Percentiles rank a stretch among this genome's conserved stretches.
Evolutionary conservation across 2,329 filamentous ascomycete genomes (phyloP).

Genomic region (Trichoderma aggressivum): DNA sequence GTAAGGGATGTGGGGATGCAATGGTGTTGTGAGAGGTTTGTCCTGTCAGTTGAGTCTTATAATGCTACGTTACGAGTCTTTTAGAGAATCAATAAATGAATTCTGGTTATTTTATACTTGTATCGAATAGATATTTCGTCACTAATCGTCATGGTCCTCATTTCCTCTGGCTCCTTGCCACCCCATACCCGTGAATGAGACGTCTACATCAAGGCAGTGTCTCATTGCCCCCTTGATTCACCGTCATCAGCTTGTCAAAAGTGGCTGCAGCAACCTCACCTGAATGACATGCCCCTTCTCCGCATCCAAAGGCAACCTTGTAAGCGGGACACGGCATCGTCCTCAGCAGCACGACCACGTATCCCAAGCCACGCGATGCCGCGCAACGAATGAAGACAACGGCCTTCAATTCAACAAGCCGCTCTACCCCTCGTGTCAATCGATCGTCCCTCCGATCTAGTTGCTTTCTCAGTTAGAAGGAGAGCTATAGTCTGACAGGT

Average conservation of each 20-base stretch:
- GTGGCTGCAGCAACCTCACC: background rate
- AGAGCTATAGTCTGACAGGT: conserved; percentile 9
- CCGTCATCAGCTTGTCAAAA: background rate
- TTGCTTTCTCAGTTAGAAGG: background rate
- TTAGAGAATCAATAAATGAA: background rate
- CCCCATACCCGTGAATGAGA: background rate
- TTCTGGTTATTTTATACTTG: background rate
- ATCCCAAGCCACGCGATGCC: background rate
- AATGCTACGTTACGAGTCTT: background rate
- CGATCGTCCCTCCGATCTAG: background rate
- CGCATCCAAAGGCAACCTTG: background rate
- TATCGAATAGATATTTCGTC: background rate
- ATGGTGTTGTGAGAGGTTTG: background rate
- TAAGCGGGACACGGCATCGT: background rate
- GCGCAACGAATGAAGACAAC: background rate
- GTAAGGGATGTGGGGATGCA: background rate
- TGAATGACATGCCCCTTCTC: background rate
- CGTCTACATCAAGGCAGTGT: background rate
- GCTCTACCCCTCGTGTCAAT: background rate
- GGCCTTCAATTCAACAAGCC: background rate
- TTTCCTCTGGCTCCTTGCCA: background rate
- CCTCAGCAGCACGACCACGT: background rate
- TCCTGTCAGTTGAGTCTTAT: background rate
- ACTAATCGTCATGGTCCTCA: background rate
- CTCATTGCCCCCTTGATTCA: background rate